phyloP scores from a whole-genome alignment of 2,329 filamentous ascomycete genomes.

The Sclerotinia subarctica region DNA sequence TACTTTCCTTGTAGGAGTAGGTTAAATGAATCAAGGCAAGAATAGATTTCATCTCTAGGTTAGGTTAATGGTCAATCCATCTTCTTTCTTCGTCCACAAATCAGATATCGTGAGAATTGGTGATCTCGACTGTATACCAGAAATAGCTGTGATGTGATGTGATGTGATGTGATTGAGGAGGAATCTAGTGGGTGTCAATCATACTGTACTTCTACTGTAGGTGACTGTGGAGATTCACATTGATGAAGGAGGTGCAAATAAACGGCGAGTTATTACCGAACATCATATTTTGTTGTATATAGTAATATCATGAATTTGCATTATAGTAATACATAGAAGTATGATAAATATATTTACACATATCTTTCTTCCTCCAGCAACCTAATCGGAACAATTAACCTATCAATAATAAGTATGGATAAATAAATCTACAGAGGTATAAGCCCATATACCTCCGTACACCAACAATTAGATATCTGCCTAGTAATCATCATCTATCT shows the following conservation, averaged over 20 bases:
- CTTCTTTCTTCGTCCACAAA: neutral
- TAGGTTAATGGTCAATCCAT: neutral
- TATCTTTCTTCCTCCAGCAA: neutral
- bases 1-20: neutral
- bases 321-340: neutral
- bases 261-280: neutral
- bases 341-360: neutral
- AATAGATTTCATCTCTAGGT: neutral
- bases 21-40: neutral
- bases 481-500: neutral
- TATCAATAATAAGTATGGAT: neutral
- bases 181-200: neutral
- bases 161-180: neutral
- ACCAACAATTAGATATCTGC: neutral
- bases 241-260: neutral
- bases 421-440: neutral
- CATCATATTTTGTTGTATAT: neutral
- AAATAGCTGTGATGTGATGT: conserved; percentile 5
- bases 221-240: neutral
- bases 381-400: neutral
- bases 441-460: no score
- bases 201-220: neutral
- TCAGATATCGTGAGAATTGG: neutral
- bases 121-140: neutral
- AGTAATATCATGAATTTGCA: neutral